Evolutionary conservation across 768 basidiomycete species (phyloP).

Genomic region (Hygrophoropsis aurantiaca): DNA sequence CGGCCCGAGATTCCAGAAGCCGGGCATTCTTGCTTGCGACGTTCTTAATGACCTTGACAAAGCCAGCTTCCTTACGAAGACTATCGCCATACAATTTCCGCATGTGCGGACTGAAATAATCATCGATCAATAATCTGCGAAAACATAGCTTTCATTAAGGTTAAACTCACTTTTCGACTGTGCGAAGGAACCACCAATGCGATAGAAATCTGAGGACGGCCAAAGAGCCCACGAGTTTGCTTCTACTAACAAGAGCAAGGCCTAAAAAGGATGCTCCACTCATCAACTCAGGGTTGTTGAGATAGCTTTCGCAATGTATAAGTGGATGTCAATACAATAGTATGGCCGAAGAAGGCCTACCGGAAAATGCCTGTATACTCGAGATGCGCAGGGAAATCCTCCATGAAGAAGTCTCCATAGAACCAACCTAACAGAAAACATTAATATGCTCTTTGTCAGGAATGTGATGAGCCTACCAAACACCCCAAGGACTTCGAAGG

Average conservation of each 20-base stretch:
- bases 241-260: slow-evolving; percentile 85
- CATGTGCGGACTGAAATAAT: slow-evolving; percentile 88
- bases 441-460: not conserved
- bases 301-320: slow-evolving; percentile 52
- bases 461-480: slow-evolving; percentile 59
- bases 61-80: slow-evolving; percentile 92
- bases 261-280: slow-evolving; percentile 96
- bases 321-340: slow-evolving; percentile 1
- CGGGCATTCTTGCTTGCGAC: slow-evolving; percentile 84
- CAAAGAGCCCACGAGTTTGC: slow-evolving; percentile 84
- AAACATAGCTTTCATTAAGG: not conserved
- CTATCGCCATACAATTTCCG: slow-evolving; percentile 91
- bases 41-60: slow-evolving; percentile 96
- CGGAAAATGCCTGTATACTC: slow-evolving; percentile 98
- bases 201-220: slow-evolving; percentile 84
- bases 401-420: slow-evolving; percentile 96
- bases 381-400: slow-evolving; percentile 84
- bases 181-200: slow-evolving; percentile 95
- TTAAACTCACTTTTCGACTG: slow-evolving; percentile 80
- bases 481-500: slow-evolving; percentile 88
- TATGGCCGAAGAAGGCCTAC: slow-evolving; percentile 36
- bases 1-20: slow-evolving; percentile 72
- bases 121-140: slow-evolving; percentile 3
- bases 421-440: slow-evolving; percentile 75
- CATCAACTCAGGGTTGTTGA: slow-evolving; percentile 96